phyloP scores from a whole-genome alignment of 129 eudicot genomes.

The Arctium lappa region DNA sequence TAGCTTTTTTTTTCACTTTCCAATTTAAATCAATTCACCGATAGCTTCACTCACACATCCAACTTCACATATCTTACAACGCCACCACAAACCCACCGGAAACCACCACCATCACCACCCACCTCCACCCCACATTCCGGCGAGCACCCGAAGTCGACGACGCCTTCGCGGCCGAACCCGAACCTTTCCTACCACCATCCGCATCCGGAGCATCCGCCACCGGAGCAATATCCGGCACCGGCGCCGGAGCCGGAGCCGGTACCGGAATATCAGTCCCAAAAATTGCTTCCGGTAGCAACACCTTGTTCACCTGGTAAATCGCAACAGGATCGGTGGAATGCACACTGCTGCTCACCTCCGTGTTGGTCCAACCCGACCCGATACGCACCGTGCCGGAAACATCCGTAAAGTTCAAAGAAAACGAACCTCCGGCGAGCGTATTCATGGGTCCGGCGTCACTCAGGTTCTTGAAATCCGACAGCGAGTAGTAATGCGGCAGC shows the following conservation, averaged over 20 bases:
- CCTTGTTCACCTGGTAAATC: constrained; percentile 65
- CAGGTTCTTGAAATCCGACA: constrained; percentile 74
- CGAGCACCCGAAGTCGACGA: constrained; percentile 23
- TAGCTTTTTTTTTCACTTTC: not conserved
- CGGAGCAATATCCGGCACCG: constrained; percentile 60
- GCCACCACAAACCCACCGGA: constrained; percentile 37
- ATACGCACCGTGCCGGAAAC: constrained; percentile 49
- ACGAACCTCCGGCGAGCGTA: constrained; percentile 68
- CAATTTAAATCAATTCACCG: constrained; percentile 1
- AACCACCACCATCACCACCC: constrained; percentile 36
- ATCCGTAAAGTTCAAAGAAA: constrained; percentile 66
- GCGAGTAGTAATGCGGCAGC: constrained; percentile 73
- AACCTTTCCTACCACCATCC: constrained; percentile 24
- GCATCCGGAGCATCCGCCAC: constrained; percentile 58
- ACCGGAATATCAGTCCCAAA: constrained; percentile 93
- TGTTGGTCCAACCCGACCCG: constrained; percentile 81
- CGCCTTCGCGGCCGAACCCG: constrained; percentile 22
- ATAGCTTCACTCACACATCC: not conserved
- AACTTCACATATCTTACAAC: constrained; percentile 25
- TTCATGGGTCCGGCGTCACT: constrained; percentile 52
- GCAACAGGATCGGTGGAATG: constrained; percentile 81
- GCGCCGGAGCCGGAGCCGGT: constrained; percentile 70
- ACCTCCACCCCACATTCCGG: constrained; percentile 33
- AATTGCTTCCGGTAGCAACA: constrained; percentile 83
- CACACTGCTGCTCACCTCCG: constrained; percentile 74